Evolutionary conservation across 139 green algal genomes (phyloP).

Genomic region (Haematococcus sp.): DNA sequence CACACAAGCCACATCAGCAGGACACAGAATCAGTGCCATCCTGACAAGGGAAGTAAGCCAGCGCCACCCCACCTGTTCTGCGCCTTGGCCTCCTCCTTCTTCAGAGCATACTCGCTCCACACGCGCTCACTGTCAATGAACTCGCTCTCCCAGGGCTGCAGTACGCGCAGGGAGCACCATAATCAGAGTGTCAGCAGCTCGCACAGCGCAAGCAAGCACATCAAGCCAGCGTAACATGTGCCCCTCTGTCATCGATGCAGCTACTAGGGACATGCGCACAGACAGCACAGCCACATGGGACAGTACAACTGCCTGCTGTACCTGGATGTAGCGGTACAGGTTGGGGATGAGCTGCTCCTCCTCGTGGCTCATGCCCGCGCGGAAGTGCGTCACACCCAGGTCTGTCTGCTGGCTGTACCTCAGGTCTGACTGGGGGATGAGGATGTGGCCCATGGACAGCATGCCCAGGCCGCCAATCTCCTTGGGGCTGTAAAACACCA

Average conservation of each 20-base stretch:
- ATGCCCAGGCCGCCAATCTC: conserved; percentile 99
- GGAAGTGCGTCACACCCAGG: conserved; percentile 98
- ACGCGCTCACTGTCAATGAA: conserved; percentile 97
- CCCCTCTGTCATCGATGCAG: too few species aligned
- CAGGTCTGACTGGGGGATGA: conserved; percentile 93
- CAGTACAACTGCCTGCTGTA: not conserved
- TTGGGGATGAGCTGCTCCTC: conserved; percentile 99
- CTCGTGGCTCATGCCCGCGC: conserved; percentile 96
- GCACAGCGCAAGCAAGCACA: too few species aligned
- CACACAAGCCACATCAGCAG: too few species aligned
- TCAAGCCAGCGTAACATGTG: too few species aligned
- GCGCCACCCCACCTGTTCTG: too few species aligned
- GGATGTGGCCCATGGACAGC: conserved; percentile 99
- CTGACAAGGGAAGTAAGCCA: too few species aligned
- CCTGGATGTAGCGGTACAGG: conserved; percentile 81
- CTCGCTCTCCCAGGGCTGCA: conserved; percentile 96
- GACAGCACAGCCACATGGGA: not conserved
- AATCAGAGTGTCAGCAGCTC: not conserved
- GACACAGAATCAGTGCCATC: too few species aligned
- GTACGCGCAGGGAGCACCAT: not conserved
- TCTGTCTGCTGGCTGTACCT: conserved; percentile 96
- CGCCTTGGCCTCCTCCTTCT: conserved; percentile 71
- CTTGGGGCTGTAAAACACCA: conserved; percentile 98
- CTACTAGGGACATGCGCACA: too few species aligned
- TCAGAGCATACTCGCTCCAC: conserved; percentile 99